Evolutionary conservation across 2,329 filamentous ascomycete species (phyloP).

Genomic region (Shiraia bambusicola): DNA sequence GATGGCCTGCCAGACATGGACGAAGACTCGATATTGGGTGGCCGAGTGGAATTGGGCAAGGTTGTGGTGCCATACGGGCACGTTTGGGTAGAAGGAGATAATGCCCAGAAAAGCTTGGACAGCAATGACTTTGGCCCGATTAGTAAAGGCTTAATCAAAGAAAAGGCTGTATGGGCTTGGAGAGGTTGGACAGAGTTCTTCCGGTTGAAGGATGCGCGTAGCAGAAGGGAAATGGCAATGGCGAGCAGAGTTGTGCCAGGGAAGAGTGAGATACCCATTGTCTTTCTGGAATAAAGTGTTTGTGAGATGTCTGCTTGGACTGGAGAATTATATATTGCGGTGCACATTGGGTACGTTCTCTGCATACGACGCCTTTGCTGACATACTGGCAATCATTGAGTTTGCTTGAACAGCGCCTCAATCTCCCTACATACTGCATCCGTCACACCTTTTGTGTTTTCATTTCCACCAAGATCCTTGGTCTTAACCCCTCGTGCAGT

Average conservation of each 20-base stretch:
- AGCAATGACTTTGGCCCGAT: constrained; percentile 91
- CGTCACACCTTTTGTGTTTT: constrained; percentile 60
- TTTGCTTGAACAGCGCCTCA: constrained; percentile 43
- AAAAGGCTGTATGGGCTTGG: constrained; percentile 71
- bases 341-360: constrained; percentile 9
- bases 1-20: constrained; percentile 33
- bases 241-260: constrained; percentile 47
- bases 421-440: constrained; percentile 58
- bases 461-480: constrained; percentile 60
- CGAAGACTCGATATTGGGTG: constrained; percentile 14
- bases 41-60: constrained; percentile 26
- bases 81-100: constrained; percentile 95
- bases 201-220: constrained; percentile 56
- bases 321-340: neutral
- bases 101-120: constrained; percentile 70
- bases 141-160: constrained; percentile 71
- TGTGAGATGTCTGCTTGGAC: neutral
- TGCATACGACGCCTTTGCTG: neutral
- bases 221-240: constrained; percentile 42
- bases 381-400: constrained; percentile 6
- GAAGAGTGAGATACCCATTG: constrained; percentile 20
- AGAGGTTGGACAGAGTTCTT: constrained; percentile 56
- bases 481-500: constrained; percentile 58
- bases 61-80: constrained; percentile 76
- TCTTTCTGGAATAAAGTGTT: constrained; percentile 25